Evolutionary conservation across 2,329 filamentous ascomycete species (phyloP).

Genomic region (Stagonosporopsis tanaceti): DNA sequence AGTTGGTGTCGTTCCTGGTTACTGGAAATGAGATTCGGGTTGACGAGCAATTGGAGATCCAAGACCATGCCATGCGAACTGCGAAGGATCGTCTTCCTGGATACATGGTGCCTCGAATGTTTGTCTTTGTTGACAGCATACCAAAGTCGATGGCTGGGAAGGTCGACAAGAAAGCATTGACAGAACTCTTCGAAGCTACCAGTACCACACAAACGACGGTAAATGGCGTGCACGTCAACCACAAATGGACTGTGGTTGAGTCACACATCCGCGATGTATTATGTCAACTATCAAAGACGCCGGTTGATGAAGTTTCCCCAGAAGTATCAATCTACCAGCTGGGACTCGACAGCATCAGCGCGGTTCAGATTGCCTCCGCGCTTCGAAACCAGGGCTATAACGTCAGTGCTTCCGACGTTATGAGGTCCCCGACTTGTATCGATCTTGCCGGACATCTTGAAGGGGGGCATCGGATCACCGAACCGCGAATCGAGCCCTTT

Average conservation of each 20-base stretch:
- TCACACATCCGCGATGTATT: constrained; percentile 63
- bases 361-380: constrained; percentile 75
- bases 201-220: constrained; percentile 10
- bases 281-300: constrained; percentile 64
- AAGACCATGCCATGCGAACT: constrained; percentile 24
- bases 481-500: constrained; percentile 28
- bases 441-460: constrained; percentile 41
- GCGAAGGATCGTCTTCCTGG: constrained; percentile 39
- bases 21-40: constrained; percentile 4
- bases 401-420: constrained; percentile 75
- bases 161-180: constrained; percentile 48
- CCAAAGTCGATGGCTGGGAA: constrained; percentile 53
- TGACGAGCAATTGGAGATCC: constrained; percentile 27
- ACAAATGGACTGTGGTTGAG: constrained; percentile 63
- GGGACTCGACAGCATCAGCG: constrained; percentile 91
- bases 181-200: constrained; percentile 37
- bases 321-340: constrained; percentile 82
- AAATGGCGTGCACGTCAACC: constrained; percentile 2
- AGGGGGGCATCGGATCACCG: not conserved
- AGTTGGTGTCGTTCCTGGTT: constrained; percentile 49
- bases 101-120: constrained; percentile 52
- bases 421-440: constrained; percentile 60
- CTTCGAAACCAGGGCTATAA: constrained; percentile 67
- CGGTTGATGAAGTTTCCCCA: constrained; percentile 60
- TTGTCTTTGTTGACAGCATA: constrained; percentile 42